Evolutionary conservation across 257 asterid species (phyloP).

Genomic region (Lavandula angustifolia): DNA sequence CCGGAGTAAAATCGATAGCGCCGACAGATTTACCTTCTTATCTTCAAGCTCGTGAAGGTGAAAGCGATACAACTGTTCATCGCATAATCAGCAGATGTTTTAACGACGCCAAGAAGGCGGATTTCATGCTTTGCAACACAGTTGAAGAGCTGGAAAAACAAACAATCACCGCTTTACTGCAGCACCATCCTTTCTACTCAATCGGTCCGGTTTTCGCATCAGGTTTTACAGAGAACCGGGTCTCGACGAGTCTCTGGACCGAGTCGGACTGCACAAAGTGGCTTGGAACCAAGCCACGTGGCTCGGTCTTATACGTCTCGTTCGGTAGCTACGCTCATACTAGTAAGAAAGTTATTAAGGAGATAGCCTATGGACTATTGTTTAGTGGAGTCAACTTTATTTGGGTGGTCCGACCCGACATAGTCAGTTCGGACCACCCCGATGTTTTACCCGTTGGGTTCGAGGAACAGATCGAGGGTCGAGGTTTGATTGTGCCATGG

Average conservation of each 20-base stretch:
- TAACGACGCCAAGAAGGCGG: conserved; percentile 49
- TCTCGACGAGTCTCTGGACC: conserved; percentile 50
- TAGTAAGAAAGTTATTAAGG: conserved; percentile 41
- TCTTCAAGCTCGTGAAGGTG: conserved; percentile 38
- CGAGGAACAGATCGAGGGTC: conserved; percentile 27
- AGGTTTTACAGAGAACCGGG: conserved; percentile 31
- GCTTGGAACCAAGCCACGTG: conserved; percentile 51
- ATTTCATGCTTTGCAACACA: conserved; percentile 60
- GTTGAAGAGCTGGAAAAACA: conserved; percentile 54
- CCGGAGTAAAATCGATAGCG: conserved; percentile 48
- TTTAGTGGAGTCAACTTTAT: conserved; percentile 57
- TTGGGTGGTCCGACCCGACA: conserved; percentile 67
- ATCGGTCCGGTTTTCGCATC: conserved; percentile 57
- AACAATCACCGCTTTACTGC: conserved; percentile 43
- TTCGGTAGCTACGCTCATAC: conserved; percentile 60
- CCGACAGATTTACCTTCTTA: conserved; percentile 56
- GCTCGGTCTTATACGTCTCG: conserved; percentile 63
- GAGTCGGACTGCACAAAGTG: conserved; percentile 55
- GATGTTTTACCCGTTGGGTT: conserved; percentile 40
- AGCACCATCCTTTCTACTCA: conserved; percentile 52
- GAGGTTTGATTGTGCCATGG: conserved; percentile 54
- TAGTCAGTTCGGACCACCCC: conserved; percentile 33
- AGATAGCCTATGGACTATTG: conserved; percentile 57
- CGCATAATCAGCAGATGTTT: conserved; percentile 40
- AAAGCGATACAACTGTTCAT: conserved; percentile 35